Evolutionary conservation across 495 filamentous ascomycete genomes (phyloP).

Genomic region (Lichina pygmaea): DNA sequence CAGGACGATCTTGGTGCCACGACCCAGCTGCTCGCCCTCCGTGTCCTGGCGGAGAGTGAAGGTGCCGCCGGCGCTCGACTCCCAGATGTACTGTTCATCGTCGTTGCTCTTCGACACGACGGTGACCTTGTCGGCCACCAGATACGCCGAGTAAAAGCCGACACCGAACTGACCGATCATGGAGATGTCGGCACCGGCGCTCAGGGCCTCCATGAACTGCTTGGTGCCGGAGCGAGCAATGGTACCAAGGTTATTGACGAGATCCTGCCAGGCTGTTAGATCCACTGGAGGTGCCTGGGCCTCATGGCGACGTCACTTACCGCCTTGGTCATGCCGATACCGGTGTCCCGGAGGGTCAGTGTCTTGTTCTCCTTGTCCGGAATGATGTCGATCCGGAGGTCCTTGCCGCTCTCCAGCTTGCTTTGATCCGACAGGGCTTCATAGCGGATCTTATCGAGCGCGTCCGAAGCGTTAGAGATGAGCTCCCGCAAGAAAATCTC

Average conservation of each 20-base stretch:
- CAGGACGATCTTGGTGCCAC: constrained; percentile 92
- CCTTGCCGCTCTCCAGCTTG: constrained; percentile 90
- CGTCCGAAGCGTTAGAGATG: constrained; percentile 94
- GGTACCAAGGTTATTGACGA: constrained; percentile 99
- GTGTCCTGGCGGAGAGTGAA: constrained; percentile 85
- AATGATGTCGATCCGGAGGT: constrained; percentile 94
- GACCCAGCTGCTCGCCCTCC: constrained; percentile 69
- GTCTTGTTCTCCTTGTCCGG: constrained; percentile 93
- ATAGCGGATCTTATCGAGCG: constrained; percentile 98
- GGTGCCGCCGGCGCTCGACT: constrained; percentile 89
- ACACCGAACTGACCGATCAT: constrained; percentile 99
- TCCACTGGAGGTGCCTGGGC: not conserved
- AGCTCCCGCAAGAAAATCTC: constrained; percentile 98
- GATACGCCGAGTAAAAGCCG: constrained; percentile 99
- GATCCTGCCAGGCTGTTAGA: constrained; percentile 27
- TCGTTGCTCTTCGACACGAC: constrained; percentile 97
- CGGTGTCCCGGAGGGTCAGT: constrained; percentile 83
- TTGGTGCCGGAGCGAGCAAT: constrained; percentile 98
- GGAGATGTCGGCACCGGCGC: constrained; percentile 95
- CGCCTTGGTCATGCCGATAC: constrained; percentile 99
- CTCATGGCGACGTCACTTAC: constrained; percentile 27
- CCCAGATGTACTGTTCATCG: constrained; percentile 99
- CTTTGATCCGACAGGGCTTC: constrained; percentile 86
- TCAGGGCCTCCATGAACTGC: constrained; percentile 99
- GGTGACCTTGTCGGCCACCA: constrained; percentile 88